Base-by-base conservation (phyloP, 331 rosid genomes). In the Cydonia oblonga region DNA sequence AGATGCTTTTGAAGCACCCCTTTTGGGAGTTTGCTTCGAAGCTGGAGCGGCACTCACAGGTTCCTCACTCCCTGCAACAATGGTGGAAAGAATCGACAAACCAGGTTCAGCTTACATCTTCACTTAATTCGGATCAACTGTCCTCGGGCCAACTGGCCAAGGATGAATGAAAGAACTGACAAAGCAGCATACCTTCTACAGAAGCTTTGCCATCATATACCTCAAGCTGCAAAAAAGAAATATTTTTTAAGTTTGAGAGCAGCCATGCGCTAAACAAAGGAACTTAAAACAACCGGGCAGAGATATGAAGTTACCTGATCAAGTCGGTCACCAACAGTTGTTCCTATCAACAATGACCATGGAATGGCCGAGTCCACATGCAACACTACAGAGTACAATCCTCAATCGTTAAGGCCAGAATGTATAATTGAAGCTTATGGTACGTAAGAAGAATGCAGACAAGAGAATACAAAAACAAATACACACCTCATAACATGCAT, bases 281-380 rank as follows among this genome's bases (percentile, higher is more conserved):
- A 18, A 49, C 20, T 49, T 49, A 3, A 52, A 9, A 54, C 18
- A 11, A 26, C 29, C 2, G 6, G 14, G 56, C 10, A 49, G 72
- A 75, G 72, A 56, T 56, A 56, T 3, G 26, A 6, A 56, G 12
- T 61, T 82, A 95, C 99, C 97, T 91, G 96, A 6, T 88, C 93
- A 66, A 91, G 99, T 59, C 86, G 91, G 70, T 91, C 97, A n/a
- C 71, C 90, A 71, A 76, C 64, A 86, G 80, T 82, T 76, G 87
- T 79, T 83, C 92, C 92, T 87, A 82, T 95, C 97, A 68, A 95
- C 96, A 30, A 95, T 65, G 33, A 87, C 93, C 96, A 95, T 88
- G 49, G 99, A 95, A 78, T 89, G 96, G 49, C 87, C 88, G 84
- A 86, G 40, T 65, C 97, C 97, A 83, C 97, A 91, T 74, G 96